These are phyloP conservation scores for Pogostemon cablin DNA, from an alignment of 257 asterid genomes.

Conservation along the genomic window DNA sequence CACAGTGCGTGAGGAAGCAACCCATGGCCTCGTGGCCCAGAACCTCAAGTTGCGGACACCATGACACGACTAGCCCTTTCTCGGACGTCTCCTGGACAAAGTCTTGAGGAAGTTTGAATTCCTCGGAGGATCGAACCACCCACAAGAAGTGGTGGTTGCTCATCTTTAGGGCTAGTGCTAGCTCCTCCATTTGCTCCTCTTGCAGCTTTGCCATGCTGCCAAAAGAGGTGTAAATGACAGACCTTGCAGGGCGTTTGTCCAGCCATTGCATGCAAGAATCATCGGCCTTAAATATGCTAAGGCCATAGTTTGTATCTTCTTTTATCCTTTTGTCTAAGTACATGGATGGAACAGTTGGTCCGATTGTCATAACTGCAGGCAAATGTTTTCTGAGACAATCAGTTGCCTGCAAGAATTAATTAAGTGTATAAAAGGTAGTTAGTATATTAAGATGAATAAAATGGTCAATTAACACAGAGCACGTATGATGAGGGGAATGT, in stretches of 20 bases:
- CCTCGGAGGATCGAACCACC: slow-evolving; percentile 38
- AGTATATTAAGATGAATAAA: too few relatives aligned
- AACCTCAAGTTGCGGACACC: slow-evolving; percentile 42
- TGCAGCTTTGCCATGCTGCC: slow-evolving; percentile 32
- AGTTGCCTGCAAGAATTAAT: slow-evolving; percentile 28
- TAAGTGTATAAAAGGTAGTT: too few relatives aligned
- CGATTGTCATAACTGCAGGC: slow-evolving; percentile 33
- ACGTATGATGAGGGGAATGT: too few relatives aligned
- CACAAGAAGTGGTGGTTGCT: slow-evolving; percentile 31
- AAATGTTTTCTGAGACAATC: slow-evolving; percentile 24
- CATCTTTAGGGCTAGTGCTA: slow-evolving; percentile 24
- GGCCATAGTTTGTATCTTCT: slow-evolving; percentile 33
- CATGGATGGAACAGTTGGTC: slow-evolving; percentile 40
- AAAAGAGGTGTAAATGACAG: slow-evolving; percentile 37
- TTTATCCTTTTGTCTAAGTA: slow-evolving; percentile 33
- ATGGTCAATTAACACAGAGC: too few relatives aligned
- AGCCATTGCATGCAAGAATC: slow-evolving; percentile 37
- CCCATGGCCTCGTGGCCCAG: slow-evolving; percentile 31
- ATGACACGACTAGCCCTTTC: slow-evolving; percentile 36
- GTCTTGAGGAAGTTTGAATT: slow-evolving; percentile 31
- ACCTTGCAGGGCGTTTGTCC: background rate
- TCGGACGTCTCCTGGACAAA: slow-evolving; percentile 20
- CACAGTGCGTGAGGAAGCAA: slow-evolving; percentile 42
- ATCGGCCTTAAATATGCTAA: slow-evolving; percentile 26
- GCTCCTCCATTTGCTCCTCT: slow-evolving; percentile 35